These are phyloP conservation scores for Cyberlindnera euphorbiae DNA, from an alignment of 805 yeast species.

Conservation along the genomic window DNA sequence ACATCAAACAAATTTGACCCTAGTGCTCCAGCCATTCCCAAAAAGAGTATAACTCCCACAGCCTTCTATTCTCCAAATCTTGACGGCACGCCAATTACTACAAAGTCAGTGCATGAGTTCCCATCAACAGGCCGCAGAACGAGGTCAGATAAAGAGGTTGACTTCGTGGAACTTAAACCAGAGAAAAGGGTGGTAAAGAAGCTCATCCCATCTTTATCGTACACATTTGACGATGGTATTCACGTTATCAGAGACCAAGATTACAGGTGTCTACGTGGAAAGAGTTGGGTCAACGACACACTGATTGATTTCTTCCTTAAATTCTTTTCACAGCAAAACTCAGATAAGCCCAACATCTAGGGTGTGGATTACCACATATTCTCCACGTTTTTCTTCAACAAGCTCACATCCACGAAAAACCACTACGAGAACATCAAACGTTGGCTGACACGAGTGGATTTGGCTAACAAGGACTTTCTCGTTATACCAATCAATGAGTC, in stretches of 20 bases:
- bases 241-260: conserved; percentile 64
- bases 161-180: background rate
- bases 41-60: too few species aligned
- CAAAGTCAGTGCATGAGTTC: too few species aligned
- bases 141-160: too few species aligned
- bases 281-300: conserved; percentile 87
- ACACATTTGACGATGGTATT: conserved; percentile 48
- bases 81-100: too few species aligned
- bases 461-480: conserved; percentile 52
- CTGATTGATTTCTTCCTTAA: conserved; percentile 80
- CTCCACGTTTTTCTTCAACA: conserved; percentile 80
- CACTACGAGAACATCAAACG: conserved; percentile 62
- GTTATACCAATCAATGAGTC: conserved; percentile 79
- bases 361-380: conserved; percentile 48
- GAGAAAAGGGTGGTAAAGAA: background rate
- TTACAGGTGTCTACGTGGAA: conserved; percentile 70
- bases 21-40: too few species aligned
- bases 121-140: too few species aligned
- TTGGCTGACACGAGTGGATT: conserved; percentile 73
- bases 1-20: too few species aligned
- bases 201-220: conserved; percentile 38
- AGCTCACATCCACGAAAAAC: conserved; percentile 40
- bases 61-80: too few species aligned
- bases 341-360: conserved; percentile 26
- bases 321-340: conserved; percentile 41